Conservation (phyloP, 139 green algal genomes). For the Micromonas commoda region DNA sequence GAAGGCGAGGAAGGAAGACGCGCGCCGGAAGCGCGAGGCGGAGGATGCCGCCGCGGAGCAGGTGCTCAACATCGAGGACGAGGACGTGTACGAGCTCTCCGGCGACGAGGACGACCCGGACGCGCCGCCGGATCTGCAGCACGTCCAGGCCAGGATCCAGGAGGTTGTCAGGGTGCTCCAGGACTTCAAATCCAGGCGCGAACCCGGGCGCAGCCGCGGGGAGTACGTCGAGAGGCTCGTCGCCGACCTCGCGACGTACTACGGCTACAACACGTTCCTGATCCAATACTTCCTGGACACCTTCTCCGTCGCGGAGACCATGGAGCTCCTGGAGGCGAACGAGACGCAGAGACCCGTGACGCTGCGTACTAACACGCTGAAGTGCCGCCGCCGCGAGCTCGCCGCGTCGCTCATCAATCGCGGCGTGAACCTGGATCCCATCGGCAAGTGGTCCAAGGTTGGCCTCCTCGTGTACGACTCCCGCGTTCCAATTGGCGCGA, state of each 20-base stretch:
- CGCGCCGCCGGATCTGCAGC: background rate
- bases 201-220: constrained; percentile 41
- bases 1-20: constrained; percentile 20
- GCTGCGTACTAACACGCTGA: constrained; percentile 89
- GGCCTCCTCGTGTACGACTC: constrained; percentile 95
- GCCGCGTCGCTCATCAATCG: constrained; percentile 89
- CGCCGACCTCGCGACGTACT: constrained; percentile 79
- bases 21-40: background rate
- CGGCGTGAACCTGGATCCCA: constrained; percentile 95
- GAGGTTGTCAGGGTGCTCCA: constrained; percentile 65
- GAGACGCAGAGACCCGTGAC: constrained; percentile 58
- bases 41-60: constrained; percentile 13
- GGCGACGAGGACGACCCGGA: constrained; percentile 17
- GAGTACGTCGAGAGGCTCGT: constrained; percentile 81
- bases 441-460: constrained; percentile 93
- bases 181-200: constrained; percentile 61
- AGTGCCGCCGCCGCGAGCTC: constrained; percentile 83
- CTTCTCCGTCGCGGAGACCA: constrained; percentile 38
- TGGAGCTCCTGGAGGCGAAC: constrained; percentile 49
- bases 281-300: constrained; percentile 67
- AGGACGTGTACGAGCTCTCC: background rate
- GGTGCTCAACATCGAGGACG: background rate
- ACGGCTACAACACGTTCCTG: constrained; percentile 97
- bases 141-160: constrained; percentile 5
- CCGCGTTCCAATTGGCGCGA: constrained; percentile 93